Conservation (phyloP, 2,329 filamentous ascomycete genomes). For the Fusarium veterinarium region DNA sequence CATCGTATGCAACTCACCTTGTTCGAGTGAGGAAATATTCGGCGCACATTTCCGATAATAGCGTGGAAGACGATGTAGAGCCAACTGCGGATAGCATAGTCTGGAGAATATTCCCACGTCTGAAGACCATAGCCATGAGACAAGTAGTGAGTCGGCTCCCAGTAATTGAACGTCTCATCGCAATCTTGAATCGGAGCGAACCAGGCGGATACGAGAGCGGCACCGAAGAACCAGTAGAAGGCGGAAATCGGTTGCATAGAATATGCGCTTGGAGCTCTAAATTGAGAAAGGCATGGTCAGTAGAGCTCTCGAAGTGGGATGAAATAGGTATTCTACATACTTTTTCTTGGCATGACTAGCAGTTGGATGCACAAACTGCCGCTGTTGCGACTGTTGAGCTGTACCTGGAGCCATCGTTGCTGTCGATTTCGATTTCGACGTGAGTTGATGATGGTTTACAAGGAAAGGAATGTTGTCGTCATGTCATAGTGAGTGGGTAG, state of each 20-base stretch:
- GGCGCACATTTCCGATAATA: conserved; percentile 72
- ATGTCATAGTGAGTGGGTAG: conserved; percentile 40
- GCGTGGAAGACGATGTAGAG: conserved; percentile 87
- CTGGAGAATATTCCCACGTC: conserved; percentile 98
- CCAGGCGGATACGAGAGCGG: conserved; percentile 79
- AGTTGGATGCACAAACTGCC: conserved; percentile 60
- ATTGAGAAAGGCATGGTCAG: conserved; percentile 17
- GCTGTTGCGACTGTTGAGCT: conserved; percentile 43
- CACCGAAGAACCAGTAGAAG: conserved; percentile 82
- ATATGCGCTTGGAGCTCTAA: conserved; percentile 62
- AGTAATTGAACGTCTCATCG: conserved; percentile 99
- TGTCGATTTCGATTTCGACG: conserved; percentile 17
- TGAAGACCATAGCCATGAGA: conserved; percentile 92
- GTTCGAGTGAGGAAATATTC: conserved; percentile 69
- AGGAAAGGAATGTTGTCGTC: conserved; percentile 41
- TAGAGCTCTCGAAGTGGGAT: neutral
- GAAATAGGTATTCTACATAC: conserved; percentile 44
- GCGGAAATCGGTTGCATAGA: conserved; percentile 77
- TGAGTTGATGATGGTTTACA: conserved; percentile 31
- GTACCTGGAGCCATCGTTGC: conserved; percentile 56
- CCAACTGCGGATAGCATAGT: conserved; percentile 96
- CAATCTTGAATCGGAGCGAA: conserved; percentile 96
- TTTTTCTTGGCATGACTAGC: conserved; percentile 65
- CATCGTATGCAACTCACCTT: conserved; percentile 57
- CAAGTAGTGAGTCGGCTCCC: conserved; percentile 96